Evolutionary conservation across 306 rosid genomes (phyloP).

Genomic region (Cyamopsis tetragonoloba): DNA sequence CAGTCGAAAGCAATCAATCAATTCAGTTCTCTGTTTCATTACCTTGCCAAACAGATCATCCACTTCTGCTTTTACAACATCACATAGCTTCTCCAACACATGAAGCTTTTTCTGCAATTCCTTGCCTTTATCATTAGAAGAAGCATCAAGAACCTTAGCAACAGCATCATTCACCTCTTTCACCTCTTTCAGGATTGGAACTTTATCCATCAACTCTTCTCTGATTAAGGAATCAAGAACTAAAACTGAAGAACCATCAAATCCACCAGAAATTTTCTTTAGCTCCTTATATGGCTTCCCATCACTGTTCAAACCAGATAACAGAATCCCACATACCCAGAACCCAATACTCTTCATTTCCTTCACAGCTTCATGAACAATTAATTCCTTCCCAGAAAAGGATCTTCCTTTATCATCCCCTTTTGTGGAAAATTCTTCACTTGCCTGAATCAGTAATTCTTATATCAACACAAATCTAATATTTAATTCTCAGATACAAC

Average conservation of each 20-base stretch:
- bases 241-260: slow-evolving; percentile 32
- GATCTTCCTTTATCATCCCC: slow-evolving; percentile 16
- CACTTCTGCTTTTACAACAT: slow-evolving; percentile 46
- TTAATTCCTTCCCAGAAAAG: slow-evolving; percentile 33
- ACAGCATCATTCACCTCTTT: slow-evolving; percentile 54
- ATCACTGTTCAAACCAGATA: slow-evolving; percentile 43
- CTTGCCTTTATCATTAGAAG: slow-evolving; percentile 29
- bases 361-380: slow-evolving; percentile 40
- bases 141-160: slow-evolving; percentile 34
- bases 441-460: too few species aligned
- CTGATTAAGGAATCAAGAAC: slow-evolving; percentile 36
- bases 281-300: slow-evolving; percentile 37
- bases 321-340: slow-evolving; percentile 57
- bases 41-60: slow-evolving; percentile 53
- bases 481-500: too few species aligned
- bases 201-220: slow-evolving; percentile 26
- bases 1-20: slow-evolving; percentile 45
- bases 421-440: slow-evolving; percentile 13
- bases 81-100: slow-evolving; percentile 42
- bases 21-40: slow-evolving; percentile 56
- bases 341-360: slow-evolving; percentile 44
- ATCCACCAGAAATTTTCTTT: slow-evolving; percentile 33
- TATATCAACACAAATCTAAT: too few species aligned
- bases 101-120: slow-evolving; percentile 45
- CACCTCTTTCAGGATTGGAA: slow-evolving; percentile 37